Conservation (phyloP, 441 rosid genomes). For the Gossypium schwendimanii region DNA sequence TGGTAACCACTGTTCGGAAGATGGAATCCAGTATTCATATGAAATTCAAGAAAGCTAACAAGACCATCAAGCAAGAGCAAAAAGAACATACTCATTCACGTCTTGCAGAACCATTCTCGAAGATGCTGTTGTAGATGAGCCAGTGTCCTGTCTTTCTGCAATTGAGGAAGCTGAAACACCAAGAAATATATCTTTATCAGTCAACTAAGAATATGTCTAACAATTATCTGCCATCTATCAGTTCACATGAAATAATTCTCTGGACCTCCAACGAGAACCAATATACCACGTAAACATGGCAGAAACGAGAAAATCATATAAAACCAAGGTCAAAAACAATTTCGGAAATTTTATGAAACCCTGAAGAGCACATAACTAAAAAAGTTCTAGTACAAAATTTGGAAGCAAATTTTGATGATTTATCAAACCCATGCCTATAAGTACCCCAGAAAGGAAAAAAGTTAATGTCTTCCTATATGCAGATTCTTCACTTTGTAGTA, state of each 20-base stretch:
- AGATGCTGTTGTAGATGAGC: constrained; percentile 66
- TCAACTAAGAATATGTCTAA: constrained; percentile 10
- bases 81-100: constrained; percentile 55
- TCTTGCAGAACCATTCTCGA: constrained; percentile 66
- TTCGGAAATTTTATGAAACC: background rate
- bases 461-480: background rate
- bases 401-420: background rate
- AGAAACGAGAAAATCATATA: background rate
- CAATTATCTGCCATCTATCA: background rate
- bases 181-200: constrained; percentile 14
- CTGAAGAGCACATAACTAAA: background rate
- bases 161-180: constrained; percentile 50
- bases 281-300: background rate
- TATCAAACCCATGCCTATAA: background rate
- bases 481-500: background rate
- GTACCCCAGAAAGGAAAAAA: background rate
- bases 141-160: constrained; percentile 85
- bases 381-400: background rate
- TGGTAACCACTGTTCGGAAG: constrained; percentile 58
- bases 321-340: background rate
- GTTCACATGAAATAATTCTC: background rate
- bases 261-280: background rate
- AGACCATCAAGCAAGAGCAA: constrained; percentile 6
- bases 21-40: constrained; percentile 13
- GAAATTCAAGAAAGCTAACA: constrained; percentile 7